Evolutionary conservation across 2,329 filamentous ascomycete genomes (phyloP).

Genomic region (Pseudogymnoascus sp.): DNA sequence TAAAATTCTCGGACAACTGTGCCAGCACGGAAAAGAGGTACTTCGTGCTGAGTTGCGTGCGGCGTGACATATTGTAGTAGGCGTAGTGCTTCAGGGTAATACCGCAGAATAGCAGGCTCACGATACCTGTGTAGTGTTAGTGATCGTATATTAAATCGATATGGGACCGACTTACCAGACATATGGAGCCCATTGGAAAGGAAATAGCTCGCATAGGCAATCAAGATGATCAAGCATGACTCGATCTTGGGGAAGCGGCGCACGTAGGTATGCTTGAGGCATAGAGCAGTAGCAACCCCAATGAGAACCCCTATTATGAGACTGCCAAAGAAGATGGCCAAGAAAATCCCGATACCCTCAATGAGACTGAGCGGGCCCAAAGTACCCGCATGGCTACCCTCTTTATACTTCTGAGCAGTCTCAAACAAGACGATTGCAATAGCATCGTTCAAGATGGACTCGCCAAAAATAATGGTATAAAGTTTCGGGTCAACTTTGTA

Average conservation of each 20-base stretch:
- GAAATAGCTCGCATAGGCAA: conserved; percentile 95
- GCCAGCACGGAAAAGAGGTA: conserved; percentile 93
- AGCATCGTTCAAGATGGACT: conserved; percentile 95
- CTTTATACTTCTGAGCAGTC: conserved; percentile 87
- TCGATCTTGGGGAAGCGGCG: conserved; percentile 92
- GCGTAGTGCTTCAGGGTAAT: conserved; percentile 98
- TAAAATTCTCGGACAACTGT: conserved; percentile 96
- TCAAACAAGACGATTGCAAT: conserved; percentile 98
- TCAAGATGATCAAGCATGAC: conserved; percentile 86
- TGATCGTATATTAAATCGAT: neutral
- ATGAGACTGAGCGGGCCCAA: conserved; percentile 77
- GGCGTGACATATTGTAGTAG: conserved; percentile 99
- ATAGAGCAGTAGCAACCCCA: conserved; percentile 77
- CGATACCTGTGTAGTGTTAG: conserved; percentile 47
- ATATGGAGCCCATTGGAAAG: conserved; percentile 93
- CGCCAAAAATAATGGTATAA: conserved; percentile 97
- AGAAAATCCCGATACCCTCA: conserved; percentile 87
- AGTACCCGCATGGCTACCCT: conserved; percentile 58
- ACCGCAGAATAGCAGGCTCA: conserved; percentile 92
- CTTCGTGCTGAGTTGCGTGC: conserved; percentile 95
- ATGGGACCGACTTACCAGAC: conserved; percentile 62
- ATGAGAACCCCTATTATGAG: conserved; percentile 81
- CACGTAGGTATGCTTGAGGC: conserved; percentile 91
- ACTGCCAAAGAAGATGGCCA: conserved; percentile 92
- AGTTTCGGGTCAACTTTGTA: conserved; percentile 99